Base-by-base conservation (phyloP, 371 early-diverging fungal genomes). In the Mycotypha africana region DNA sequence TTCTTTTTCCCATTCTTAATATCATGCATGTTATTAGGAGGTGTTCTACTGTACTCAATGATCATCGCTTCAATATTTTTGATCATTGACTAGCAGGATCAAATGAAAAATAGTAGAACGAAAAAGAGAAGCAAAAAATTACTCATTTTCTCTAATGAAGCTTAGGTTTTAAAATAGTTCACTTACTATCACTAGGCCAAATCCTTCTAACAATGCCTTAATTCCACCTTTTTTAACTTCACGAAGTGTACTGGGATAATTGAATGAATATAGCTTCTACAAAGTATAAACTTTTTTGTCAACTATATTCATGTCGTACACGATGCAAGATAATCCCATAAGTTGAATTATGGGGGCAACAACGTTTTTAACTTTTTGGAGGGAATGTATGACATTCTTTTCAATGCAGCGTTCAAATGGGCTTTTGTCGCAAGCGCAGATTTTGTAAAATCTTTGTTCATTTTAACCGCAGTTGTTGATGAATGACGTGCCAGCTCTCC, bases 201-300 rank as follows among this genome's bases (percentile, higher is more conserved):
- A 51, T n/a, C 51, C 51, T 14, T 45, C 19, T 16, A 45, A 33
- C 25, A 51, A 33, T 39, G 51, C 6, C 12, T 45, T 51, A 0
- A 44, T 51, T 19, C 38, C 45, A 45, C 51, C 45, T 0, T 10
- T 26, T 17, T 34, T 38, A 0, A 51, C 31, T 45, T 51, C 51
- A 51, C 45, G 51, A 1, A 14, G 45, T 44, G 45, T 51, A 39
- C 34, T 39, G 1, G 51, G 45, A 51, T 51, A 44, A 51, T 45
- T 44, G 37, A 45, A 45, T 10, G 45, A 3, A 45, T 6, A 45
- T 19, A 45, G 14, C 17, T 24, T 49, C 15, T 49, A 42, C 2
- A 49, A 49, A 6, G 49, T 30, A 20, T 49, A 41, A 4, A 42
- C 35, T 42, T 42, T 35, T 17, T 49, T 49, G 16, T 49, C 49